phyloP scores from a whole-genome alignment of 352 stramenopile genomes.

The Phytophthora podocarpi region DNA sequence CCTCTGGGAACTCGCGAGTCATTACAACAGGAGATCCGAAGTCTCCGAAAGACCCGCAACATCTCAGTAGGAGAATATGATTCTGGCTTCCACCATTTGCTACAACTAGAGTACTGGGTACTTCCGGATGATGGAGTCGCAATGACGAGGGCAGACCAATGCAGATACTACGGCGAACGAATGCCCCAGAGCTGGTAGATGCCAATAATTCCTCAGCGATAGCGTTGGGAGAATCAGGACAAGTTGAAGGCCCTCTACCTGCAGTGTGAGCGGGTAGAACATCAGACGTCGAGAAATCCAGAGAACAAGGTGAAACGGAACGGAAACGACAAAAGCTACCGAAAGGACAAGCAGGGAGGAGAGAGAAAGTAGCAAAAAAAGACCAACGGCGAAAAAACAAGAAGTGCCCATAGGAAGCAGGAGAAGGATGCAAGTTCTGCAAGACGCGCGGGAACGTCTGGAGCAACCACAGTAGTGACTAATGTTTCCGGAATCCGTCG shows the following conservation, averaged over 20 bases:
- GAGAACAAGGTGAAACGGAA: too few relatives aligned
- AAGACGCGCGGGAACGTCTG: neutral
- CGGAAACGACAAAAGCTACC: too few relatives aligned
- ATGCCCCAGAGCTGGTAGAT: neutral
- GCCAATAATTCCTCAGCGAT: neutral
- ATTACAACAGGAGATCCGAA: neutral
- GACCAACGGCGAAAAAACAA: too few relatives aligned
- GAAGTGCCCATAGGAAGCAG: neutral
- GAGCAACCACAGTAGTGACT: too few relatives aligned
- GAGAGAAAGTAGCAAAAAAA: too few relatives aligned
- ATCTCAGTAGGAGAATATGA: neutral
- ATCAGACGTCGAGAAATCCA: too few relatives aligned
- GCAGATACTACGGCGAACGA: too few relatives aligned
- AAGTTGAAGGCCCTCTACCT: neutral
- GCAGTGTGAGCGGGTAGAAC: neutral
- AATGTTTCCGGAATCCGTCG: too few relatives aligned
- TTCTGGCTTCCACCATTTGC: neutral
- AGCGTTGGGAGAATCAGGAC: neutral
- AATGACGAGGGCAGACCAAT: too few relatives aligned
- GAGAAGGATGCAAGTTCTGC: neutral
- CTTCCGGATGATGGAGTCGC: neutral
- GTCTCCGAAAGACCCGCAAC: neutral
- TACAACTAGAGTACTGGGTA: neutral
- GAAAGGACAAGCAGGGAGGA: too few relatives aligned
- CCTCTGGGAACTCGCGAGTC: neutral